Evolutionary conservation across 1,139 yeast species (phyloP), one percentile per base, ranked within the genome.

Genomic region (Lodderomyces pseudojiufengensis): DNA sequence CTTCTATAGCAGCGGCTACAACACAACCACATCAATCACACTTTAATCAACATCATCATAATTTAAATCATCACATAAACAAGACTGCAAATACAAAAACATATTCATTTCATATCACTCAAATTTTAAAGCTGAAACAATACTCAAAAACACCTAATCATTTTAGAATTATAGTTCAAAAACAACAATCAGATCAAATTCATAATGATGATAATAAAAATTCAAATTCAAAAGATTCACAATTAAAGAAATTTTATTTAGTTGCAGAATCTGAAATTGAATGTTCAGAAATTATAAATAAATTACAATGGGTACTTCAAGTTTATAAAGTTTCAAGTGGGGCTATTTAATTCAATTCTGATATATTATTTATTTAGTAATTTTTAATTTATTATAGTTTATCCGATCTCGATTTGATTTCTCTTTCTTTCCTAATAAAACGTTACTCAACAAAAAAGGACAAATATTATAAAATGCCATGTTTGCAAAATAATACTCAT

Each of bases 31-130:
- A 13, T 9, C 24, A 26, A 18, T 13, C 23, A 4, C 24, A 33
- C 21, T 29, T 25, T 18, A 26, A 30, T 9, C 48, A 46, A 26
- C 59, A 56, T 35, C 56, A 54, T 38, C 67, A 68, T 41, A 61
- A 66, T 80, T 38, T 42, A 31, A 40, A 35, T 25, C 81, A 84
- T 43, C 75, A 74, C 46, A 66, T 67, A 41, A 59, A 61, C 44
- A 66, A 65, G 28, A 26, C 29, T 42, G 61, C 59, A 39, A 61
- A 63, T 42, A 54, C 84, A 48, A 90, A 90, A 54, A 90, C 96
- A 0, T 80, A 90, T 24, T 83, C 95, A 0, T 86, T 90, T 57
- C 95, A 88, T 51, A 78, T 88, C 14, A 77, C 87, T 9, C 95
- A 86, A 53, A 79, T 92, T 27, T 60, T 78, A 15, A 77, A 80